phyloP scores from a whole-genome alignment of 495 filamentous ascomycete genomes.

The Penicillium simplicissimum region DNA sequence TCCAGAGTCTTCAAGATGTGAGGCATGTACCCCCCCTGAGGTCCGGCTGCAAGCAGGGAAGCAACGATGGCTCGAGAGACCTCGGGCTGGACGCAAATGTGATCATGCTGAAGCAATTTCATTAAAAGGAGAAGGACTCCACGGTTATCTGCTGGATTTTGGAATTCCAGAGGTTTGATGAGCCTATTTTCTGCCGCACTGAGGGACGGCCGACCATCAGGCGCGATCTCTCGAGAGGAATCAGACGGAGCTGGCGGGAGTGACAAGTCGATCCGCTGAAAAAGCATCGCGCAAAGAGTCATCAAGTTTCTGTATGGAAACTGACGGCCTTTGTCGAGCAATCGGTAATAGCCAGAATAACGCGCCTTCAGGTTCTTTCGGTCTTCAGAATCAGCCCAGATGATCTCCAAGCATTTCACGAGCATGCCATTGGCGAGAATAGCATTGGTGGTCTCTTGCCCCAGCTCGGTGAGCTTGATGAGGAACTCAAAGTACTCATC shows the following conservation, averaged over 20 bases:
- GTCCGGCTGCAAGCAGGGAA: conserved; percentile 48
- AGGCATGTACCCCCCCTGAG: conserved; percentile 39
- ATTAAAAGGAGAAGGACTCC: conserved; percentile 40
- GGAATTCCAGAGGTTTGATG: conserved; percentile 31
- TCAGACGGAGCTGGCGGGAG: conserved; percentile 28
- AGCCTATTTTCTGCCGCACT: conserved; percentile 41
- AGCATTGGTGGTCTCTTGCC: conserved; percentile 50
- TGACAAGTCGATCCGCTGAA: conserved; percentile 45
- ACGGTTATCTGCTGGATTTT: conserved; percentile 32
- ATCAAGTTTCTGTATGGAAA: conserved; percentile 47
- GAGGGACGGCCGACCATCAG: conserved; percentile 38
- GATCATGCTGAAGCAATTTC: conserved; percentile 45
- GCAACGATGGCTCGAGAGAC: conserved; percentile 39
- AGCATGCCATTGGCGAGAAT: conserved; percentile 60
- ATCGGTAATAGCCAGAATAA: conserved; percentile 54
- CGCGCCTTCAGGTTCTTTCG: conserved; percentile 50
- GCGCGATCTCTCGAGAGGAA: conserved; percentile 26
- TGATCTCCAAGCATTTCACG: conserved; percentile 57
- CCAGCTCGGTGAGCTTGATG: conserved; percentile 57
- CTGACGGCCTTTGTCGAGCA: conserved; percentile 57
- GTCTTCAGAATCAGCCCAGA: conserved; percentile 61
- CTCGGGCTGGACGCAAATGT: conserved; percentile 25
- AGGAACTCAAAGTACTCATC: conserved; percentile 78
- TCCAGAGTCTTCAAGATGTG: conserved; percentile 50
- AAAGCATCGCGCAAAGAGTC: conserved; percentile 42